Base-by-base conservation (phyloP, 768 basidiomycete genomes). In the Boletus vinaceobasis region DNA sequence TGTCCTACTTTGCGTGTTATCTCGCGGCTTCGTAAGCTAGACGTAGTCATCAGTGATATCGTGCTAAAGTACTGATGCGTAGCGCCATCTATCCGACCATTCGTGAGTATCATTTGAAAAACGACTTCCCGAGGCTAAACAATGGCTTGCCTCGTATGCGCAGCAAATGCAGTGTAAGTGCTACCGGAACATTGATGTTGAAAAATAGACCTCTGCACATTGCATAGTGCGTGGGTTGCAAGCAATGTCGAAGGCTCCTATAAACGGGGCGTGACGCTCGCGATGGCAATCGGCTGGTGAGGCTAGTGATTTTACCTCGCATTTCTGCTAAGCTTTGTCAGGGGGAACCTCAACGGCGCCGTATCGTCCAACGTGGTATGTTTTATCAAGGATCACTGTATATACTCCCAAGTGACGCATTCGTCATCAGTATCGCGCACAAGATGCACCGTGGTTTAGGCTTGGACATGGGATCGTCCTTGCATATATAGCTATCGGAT, bases 1-100 rank as follows among this genome's bases (percentile, higher is more conserved):
- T 88, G 38, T 88, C 86, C 6, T 89, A 89, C 65, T 87, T 88
- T 59, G 86, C 86, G 5, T 81, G 83, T 23, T 90, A 80, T 65
- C 71, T 89, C 5, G 88, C 85, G 17, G 81, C 83, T 23, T 84
- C 83, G 86, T 86, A 60, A 73, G 86, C 75, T 42, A 19, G 15
- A 26, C 10, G 23, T 27, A 8, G 26, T 36, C 21, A 9, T 52
- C 39, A 10, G 15, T 32, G 13, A 35, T 19, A 4, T 35, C 29
- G 19, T 31, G 19, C 54, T 63, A 13, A 65, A 23, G 26, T 33
- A 5, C 2, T 1, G 27, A 37, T 27, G 7, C 26, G 29, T 38
- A 73, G 75, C 11, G 73, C 77, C 10, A 80, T 81, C 26, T 81
- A 79, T 58, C 79, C 79, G 2, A 75, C 73, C 15, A 70, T 77